Conservation (phyloP, 805 yeast genomes). For the Wickerhamiella australiensis region DNA sequence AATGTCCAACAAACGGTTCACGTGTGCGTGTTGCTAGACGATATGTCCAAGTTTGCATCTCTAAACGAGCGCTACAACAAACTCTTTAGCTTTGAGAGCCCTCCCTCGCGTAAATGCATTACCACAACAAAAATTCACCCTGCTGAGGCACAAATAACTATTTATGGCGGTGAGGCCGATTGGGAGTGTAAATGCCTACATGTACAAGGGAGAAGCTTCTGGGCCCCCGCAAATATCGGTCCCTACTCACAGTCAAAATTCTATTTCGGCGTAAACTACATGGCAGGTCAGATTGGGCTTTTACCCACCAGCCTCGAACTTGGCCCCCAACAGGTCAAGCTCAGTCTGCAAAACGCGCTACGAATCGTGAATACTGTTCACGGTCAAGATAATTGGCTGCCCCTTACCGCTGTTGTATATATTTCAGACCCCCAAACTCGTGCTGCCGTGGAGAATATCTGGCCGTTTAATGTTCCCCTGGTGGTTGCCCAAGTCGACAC, state of each 20-base stretch:
- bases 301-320: constrained; percentile 59
- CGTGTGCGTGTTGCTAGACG: constrained; percentile 33
- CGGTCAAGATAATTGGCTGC: constrained; percentile 29
- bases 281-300: constrained; percentile 89
- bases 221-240: constrained; percentile 98
- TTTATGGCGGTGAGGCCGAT: constrained; percentile 30
- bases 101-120: constrained; percentile 85
- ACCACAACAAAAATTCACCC: constrained; percentile 41
- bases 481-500: constrained; percentile 19
- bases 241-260: constrained; percentile 87
- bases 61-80: constrained; percentile 51
- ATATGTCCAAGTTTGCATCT: constrained; percentile 51
- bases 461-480: constrained; percentile 16
- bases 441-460: constrained; percentile 9
- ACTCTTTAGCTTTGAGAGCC: constrained; percentile 48
- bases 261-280: constrained; percentile 38
- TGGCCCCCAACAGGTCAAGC: constrained; percentile 31
- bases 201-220: constrained; percentile 83
- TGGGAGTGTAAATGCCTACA: constrained; percentile 48
- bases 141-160: constrained; percentile 52
- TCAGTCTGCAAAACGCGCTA: constrained; percentile 65
- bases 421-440: constrained; percentile 29
- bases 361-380: constrained; percentile 47
- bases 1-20: constrained; percentile 2
- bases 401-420: constrained; percentile 42